Percentiles rank a stretch among this genome's conserved stretches.
Evolutionary conservation across 805 yeast species (phyloP).

Genomic region (Blastobotrys muscicola): DNA sequence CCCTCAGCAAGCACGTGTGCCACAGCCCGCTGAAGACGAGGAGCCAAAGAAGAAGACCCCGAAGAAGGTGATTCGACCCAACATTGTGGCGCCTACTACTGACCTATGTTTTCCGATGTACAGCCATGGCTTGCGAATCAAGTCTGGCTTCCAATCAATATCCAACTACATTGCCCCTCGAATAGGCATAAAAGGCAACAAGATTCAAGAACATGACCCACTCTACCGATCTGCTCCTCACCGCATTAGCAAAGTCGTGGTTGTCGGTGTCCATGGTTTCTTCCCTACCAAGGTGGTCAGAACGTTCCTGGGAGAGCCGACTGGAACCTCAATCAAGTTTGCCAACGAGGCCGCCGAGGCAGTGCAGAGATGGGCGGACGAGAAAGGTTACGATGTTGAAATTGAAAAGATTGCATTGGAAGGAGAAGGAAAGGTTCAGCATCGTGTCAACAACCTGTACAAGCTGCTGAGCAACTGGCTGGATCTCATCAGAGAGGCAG

Average conservation of each 20-base stretch:
- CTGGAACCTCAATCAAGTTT: slow-evolving; percentile 87
- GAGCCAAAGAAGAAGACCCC: slow-evolving; percentile 6
- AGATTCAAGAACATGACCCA: slow-evolving; percentile 19
- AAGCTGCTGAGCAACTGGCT: slow-evolving; percentile 62
- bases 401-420: slow-evolving; percentile 91
- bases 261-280: slow-evolving; percentile 93
- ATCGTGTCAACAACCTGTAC: slow-evolving; percentile 74
- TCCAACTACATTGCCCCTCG: slow-evolving; percentile 12
- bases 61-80: slow-evolving; percentile 13
- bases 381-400: slow-evolving; percentile 33
- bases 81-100: slow-evolving; percentile 20
- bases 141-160: slow-evolving; percentile 12
- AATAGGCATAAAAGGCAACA: slow-evolving; percentile 8
- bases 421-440: slow-evolving; percentile 84
- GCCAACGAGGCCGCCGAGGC: slow-evolving; percentile 84
- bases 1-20: slow-evolving; percentile 18
- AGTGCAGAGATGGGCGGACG: slow-evolving; percentile 54
- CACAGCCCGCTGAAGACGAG: slow-evolving; percentile 6
- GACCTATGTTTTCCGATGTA: slow-evolving; percentile 21
- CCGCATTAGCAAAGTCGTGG: slow-evolving; percentile 48
- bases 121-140: slow-evolving; percentile 12
- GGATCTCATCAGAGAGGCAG: slow-evolving; percentile 49
- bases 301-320: slow-evolving; percentile 88
- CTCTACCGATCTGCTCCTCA: slow-evolving; percentile 20
- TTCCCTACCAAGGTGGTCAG: slow-evolving; percentile 83